A percentile compares a stretch with the other conserved stretches of the same genome.
These are phyloP conservation scores for Barnettozyma wickerhamii DNA, from an alignment of 805 yeast genomes.

Conservation along the genomic window DNA sequence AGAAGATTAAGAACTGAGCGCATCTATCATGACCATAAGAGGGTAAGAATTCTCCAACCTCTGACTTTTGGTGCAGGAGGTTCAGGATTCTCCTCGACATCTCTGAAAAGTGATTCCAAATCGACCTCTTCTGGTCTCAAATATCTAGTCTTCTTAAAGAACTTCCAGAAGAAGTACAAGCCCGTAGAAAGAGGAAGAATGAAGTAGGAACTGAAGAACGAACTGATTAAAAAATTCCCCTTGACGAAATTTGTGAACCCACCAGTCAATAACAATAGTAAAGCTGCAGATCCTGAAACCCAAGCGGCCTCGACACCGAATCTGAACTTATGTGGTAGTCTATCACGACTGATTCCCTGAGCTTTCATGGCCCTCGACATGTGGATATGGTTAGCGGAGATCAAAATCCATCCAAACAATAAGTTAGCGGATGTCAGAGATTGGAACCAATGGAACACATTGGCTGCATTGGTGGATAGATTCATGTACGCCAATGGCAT, in stretches of 20 bases:
- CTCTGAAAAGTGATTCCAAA: slow-evolving; percentile 28
- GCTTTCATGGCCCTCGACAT: slow-evolving; percentile 33
- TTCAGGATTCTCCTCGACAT: slow-evolving; percentile 27
- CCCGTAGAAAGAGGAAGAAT: slow-evolving; percentile 24
- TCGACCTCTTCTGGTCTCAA: slow-evolving; percentile 37
- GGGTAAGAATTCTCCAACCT: slow-evolving; percentile 14
- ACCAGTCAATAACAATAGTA: slow-evolving; percentile 29
- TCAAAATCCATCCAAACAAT: slow-evolving; percentile 28
- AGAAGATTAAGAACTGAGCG: too few species aligned
- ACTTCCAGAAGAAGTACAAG: slow-evolving; percentile 30
- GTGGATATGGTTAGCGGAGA: slow-evolving; percentile 28
- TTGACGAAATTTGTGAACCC: slow-evolving; percentile 32
- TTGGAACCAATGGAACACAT: slow-evolving; percentile 33
- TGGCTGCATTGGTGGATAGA: slow-evolving; percentile 21
- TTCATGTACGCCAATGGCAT: slow-evolving; percentile 34
- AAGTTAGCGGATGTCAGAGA: slow-evolving; percentile 27
- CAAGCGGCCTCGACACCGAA: slow-evolving; percentile 28
- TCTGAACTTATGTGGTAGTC: slow-evolving; percentile 30
- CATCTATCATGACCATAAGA: slow-evolving; percentile 16
- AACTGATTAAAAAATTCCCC: slow-evolving; percentile 20
- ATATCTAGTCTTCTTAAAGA: slow-evolving; percentile 28
- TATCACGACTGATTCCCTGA: slow-evolving; percentile 31
- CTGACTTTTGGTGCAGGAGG: slow-evolving; percentile 13
- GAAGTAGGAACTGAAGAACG: slow-evolving; percentile 13
- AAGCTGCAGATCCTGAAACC: slow-evolving; percentile 25